Conservation (phyloP, 306 rosid genomes). For the Vachellia collinsii region DNA sequence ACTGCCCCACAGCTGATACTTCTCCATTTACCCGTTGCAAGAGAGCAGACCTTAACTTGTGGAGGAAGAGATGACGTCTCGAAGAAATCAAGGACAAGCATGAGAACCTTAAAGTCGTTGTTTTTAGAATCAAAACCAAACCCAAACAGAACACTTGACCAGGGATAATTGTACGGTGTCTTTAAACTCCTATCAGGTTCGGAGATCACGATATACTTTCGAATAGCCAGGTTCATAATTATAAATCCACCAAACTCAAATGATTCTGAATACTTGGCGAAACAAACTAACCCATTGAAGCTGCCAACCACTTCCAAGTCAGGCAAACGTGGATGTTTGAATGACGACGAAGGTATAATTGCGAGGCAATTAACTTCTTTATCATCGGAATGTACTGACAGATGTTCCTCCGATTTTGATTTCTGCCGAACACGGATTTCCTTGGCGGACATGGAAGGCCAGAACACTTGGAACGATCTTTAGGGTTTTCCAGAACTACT, state of each 20-base stretch:
- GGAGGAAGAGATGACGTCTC: too few relatives aligned
- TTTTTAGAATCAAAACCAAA: neutral
- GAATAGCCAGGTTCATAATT: too few relatives aligned
- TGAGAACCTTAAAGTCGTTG: neutral
- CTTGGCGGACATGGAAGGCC: too few relatives aligned
- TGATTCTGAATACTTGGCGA: neutral
- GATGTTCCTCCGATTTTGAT: too few relatives aligned
- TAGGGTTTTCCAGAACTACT: too few relatives aligned
- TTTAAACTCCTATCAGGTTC: too few relatives aligned
- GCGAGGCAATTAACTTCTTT: neutral
- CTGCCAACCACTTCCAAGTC: neutral
- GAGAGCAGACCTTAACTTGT: neutral
- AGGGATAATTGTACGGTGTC: too few relatives aligned
- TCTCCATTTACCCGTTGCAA: neutral
- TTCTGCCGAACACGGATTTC: neutral
- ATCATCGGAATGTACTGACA: neutral
- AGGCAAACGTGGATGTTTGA: too few relatives aligned
- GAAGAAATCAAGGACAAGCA: neutral
- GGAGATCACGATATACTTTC: too few relatives aligned
- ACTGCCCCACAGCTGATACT: neutral
- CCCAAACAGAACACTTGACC: neutral
- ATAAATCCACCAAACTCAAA: neutral
- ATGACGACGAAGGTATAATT: neutral
- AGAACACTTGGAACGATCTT: too few relatives aligned
- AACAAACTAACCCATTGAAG: neutral